Conservation (phyloP, 2,329 filamentous ascomycete genomes). For the Akanthomyces dipterigenus region DNA sequence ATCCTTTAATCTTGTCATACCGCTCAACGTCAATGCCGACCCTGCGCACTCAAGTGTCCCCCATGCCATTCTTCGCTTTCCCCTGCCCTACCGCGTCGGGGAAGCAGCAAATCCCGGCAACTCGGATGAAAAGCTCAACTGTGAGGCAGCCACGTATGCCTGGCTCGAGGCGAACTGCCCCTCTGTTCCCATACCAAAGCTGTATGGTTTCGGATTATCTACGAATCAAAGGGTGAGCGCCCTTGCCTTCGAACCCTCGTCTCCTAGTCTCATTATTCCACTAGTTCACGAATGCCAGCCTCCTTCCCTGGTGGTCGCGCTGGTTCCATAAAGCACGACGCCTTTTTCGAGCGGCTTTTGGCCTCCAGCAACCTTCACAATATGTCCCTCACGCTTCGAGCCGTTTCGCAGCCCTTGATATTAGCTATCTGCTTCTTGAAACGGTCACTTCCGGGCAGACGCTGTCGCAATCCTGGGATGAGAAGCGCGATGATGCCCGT, state of each 20-base stretch:
- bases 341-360: background rate
- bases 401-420: background rate
- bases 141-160: constrained; percentile 32
- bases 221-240: constrained; percentile 8
- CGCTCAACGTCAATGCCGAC: constrained; percentile 16
- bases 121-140: constrained; percentile 33
- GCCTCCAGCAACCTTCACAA: background rate
- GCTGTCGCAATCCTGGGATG: constrained; percentile 17
- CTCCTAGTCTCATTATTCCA: background rate
- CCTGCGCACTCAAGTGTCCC: background rate
- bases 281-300: background rate
- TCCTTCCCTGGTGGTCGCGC: constrained; percentile 1
- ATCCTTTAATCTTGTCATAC: constrained; percentile 30
- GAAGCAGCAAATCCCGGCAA: constrained; percentile 28
- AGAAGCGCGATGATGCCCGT: constrained; percentile 9
- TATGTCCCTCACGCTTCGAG: background rate
- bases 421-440: background rate
- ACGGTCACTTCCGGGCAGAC: constrained; percentile 7
- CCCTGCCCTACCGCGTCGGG: constrained; percentile 30
- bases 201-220: constrained; percentile 15
- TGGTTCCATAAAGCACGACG: background rate
- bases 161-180: constrained; percentile 32
- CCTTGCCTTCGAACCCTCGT: background rate
- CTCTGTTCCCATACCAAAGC: constrained; percentile 26
- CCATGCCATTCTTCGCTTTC: constrained; percentile 20